Conservation (phyloP, 163 green algal genomes). For the Scenedesmus sp. region DNA sequence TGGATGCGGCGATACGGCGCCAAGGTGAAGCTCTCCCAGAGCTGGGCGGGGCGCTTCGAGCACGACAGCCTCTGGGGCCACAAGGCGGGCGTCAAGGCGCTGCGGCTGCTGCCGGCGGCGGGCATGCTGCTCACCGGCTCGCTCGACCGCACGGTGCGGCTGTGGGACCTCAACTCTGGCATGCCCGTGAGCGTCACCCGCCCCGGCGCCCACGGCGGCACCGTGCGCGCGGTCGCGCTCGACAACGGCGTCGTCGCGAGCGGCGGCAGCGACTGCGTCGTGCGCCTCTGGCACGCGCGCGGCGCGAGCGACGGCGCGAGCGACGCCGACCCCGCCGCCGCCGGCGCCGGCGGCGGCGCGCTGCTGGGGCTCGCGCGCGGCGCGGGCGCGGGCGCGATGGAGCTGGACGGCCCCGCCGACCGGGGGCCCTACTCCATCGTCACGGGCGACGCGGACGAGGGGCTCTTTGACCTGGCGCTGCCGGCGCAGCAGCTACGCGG, state of each 20-base stretch:
- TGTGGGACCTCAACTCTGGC: conserved; percentile 70
- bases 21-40: conserved; percentile 49
- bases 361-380: too few species aligned
- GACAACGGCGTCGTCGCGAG: conserved; percentile 1
- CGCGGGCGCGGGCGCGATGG: background rate
- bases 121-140: conserved; percentile 65
- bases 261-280: conserved; percentile 35
- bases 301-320: background rate
- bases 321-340: background rate
- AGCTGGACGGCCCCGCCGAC: conserved; percentile 28
- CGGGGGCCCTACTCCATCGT: conserved; percentile 23
- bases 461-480: conserved; percentile 41
- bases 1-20: conserved; percentile 53
- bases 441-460: conserved; percentile 19
- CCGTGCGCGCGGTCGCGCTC: conserved; percentile 39
- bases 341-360: background rate
- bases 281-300: conserved; percentile 40
- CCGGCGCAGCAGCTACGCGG: conserved; percentile 29
- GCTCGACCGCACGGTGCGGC: conserved; percentile 65
- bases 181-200: conserved; percentile 59
- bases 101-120: conserved; percentile 55
- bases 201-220: conserved; percentile 42
- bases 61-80: conserved; percentile 58
- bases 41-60: conserved; percentile 41
- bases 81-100: conserved; percentile 40